Base-by-base conservation (phyloP, 2,329 filamentous ascomycete species). In the Fusarium setosum region DNA sequence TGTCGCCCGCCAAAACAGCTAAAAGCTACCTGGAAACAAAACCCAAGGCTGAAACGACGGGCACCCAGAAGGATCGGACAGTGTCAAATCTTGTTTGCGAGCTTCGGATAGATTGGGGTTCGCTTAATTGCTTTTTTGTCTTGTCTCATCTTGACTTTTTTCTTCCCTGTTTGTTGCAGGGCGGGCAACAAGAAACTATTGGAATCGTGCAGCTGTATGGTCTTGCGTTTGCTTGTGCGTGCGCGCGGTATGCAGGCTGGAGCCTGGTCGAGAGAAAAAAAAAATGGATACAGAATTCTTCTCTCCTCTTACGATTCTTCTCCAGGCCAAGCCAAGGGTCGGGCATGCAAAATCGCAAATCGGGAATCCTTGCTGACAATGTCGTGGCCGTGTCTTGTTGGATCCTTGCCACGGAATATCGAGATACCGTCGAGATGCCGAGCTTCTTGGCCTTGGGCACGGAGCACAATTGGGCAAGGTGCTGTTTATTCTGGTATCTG, bases 21-120 rank as follows among this genome's bases (percentile, higher is more conserved):
- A 8, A 13, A 18, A 13, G 32, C 50, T 59, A 58, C n/a, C n/a
- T n/a, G n/a, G n/a, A n/a, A 20, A 62, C 9, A 20, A 35, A 35
- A 41, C 29, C 18, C 35, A 21, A 67, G n/a, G 45, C 63, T 67
- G 64, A 67, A 67, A 54, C 40, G 40, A 54, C 37, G 35, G 18
- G 42, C 29, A 47, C 24, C 26, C 29, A 42, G 40, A 45, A 18
- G 29, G 24, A 29, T 18, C 6, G 41, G 23, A 23, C 44, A 61
- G 51, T 51, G 29, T 31, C 52, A 62, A 48, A 50, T 29, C 56
- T 34, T 20, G 47, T 35, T 44, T 34, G n/a, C 42, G 15, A 34
- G 56, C 56, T 61, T 61, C 31, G 41, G 61, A 57, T 61, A 56
- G 40, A 65, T 59, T 51, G 40, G 26, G 17, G 24, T 23, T 24